Evolutionary conservation across 345 rosid species (phyloP), one percentile per base, ranked within the genome.

Genomic region (Syzygium jambos): DNA sequence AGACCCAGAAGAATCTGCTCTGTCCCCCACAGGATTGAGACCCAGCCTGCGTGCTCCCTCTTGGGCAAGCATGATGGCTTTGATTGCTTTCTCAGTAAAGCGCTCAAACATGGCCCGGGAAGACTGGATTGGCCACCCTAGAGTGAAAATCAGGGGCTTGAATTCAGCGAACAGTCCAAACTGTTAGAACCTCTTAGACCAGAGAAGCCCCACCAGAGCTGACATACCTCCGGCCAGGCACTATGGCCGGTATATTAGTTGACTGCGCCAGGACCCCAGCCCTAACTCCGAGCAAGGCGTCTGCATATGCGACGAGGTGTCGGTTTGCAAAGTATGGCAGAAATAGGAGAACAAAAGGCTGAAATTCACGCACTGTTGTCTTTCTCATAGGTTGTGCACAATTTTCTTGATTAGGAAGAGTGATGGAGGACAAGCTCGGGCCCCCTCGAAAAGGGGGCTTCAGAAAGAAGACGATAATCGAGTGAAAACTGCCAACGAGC

Each of bases 31-130:
- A 92, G 96, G 96, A 91, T 96, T 98, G 91, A 96, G 99, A 83
- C 99, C 99, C 86, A 98, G 98, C 83, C 99, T 93, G 87, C 98
- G 92, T 52, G 99, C 99, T 93, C 96, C 99, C 93, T 98, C 99
- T 90, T 98, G 99, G 51, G 99, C 94, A 89, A 96, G 96, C 99
- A 96, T 96, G 68, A 98, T 98, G 29, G 96, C 99, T 93, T 98
- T 96, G 85, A 98, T 98, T 84, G 99, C 97, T 89, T 98, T 96
- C 90, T 98, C 99, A 0, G 99, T 96, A 86, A 98, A 98, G 46
- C 99, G 94, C 93, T 98, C 98, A 90, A 96, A 96, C 99, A 98
- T 96, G 63, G 99, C 99, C 88, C 91, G 94, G 51, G 94, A 93
- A 93, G 51, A 90, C 78, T 4, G 92, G 14, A 86, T 83, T 54